These are phyloP conservation scores for Leishmania arabica DNA, from an alignment of 208 protist genomes.

Conservation along the genomic window DNA sequence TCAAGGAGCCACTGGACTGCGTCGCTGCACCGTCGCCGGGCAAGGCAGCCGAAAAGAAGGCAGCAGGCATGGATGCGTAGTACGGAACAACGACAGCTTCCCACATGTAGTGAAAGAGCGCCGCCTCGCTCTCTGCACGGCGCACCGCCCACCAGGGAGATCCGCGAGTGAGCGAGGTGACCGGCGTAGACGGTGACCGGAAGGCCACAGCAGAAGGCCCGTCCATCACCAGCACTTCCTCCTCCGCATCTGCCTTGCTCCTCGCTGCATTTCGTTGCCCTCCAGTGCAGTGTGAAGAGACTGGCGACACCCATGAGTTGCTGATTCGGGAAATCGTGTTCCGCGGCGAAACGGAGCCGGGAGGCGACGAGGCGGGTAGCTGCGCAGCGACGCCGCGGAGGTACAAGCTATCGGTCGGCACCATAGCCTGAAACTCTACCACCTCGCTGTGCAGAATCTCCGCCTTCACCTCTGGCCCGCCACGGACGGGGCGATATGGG, in stretches of 20 bases:
- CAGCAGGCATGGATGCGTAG: slow-evolving; percentile 16
- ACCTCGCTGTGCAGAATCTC: slow-evolving; percentile 79
- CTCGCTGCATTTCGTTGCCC: not conserved
- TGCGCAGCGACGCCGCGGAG: slow-evolving; percentile 30
- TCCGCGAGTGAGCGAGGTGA: not conserved
- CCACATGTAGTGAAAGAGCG: slow-evolving; percentile 50
- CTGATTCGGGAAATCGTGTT: not conserved
- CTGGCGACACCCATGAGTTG: not conserved
- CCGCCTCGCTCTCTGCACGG: slow-evolving; percentile 13
- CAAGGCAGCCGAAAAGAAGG: not conserved
- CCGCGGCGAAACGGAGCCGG: not conserved
- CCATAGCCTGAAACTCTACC: slow-evolving; percentile 54
- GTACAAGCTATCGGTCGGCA: slow-evolving; percentile 50
- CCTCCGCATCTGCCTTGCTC: not conserved
- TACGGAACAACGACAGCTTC: slow-evolving; percentile 46
- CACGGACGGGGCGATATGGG: slow-evolving; percentile 72
- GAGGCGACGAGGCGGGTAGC: not conserved
- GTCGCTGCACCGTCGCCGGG: not conserved
- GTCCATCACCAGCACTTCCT: slow-evolving; percentile 23
- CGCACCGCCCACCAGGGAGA: slow-evolving; percentile 8
- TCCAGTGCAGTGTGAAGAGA: not conserved
- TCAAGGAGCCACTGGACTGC: slow-evolving; percentile 1
- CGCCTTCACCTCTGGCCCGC: slow-evolving; percentile 43
- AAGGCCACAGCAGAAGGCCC: not conserved
- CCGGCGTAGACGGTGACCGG: not conserved